A percentile compares a stretch with the other conserved stretches of the same genome.
Conservation (phyloP, 2,329 filamentous ascomycete genomes). For the Phaeoacremonium minimum region DNA sequence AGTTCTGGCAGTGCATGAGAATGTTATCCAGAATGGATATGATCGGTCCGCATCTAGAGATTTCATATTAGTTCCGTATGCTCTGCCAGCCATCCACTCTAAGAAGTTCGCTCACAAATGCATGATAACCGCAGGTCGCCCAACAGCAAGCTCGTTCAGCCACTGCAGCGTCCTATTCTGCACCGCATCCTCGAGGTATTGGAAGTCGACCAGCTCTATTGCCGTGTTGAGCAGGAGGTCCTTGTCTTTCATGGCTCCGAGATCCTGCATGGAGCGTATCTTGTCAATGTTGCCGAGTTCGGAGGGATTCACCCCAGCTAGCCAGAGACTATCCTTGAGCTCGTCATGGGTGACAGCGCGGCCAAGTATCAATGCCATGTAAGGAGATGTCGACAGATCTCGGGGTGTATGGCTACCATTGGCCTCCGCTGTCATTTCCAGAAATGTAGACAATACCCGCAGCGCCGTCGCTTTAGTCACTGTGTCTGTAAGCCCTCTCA, state of each 20-base stretch:
- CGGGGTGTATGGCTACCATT: conserved; percentile 15
- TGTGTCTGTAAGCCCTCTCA: conserved; percentile 60
- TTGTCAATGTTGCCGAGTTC: conserved; percentile 33
- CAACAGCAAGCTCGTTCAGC: conserved; percentile 52
- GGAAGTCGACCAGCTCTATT: conserved; percentile 63
- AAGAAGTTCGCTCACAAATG: conserved; percentile 45
- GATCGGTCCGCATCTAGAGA: conserved; percentile 48
- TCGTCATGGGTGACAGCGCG: conserved; percentile 54
- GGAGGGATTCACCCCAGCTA: conserved; percentile 46
- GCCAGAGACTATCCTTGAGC: conserved; percentile 58
- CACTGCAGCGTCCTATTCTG: conserved; percentile 56
- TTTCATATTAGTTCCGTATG: background rate
- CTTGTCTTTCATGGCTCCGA: conserved; percentile 49
- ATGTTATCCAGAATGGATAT: conserved; percentile 57
- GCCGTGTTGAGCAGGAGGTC: conserved; percentile 60
- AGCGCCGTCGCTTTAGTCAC: conserved; percentile 55
- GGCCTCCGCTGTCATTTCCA: conserved; percentile 44
- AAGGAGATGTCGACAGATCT: conserved; percentile 44
- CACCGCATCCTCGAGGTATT: conserved; percentile 57
- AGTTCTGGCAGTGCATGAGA: conserved; percentile 59
- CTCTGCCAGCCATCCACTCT: no score
- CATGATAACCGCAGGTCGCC: conserved; percentile 51
- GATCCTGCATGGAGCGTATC: conserved; percentile 35
- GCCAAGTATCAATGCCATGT: conserved; percentile 56
- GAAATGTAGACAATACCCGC: conserved; percentile 57